phyloP scores from a whole-genome alignment of 106 monocot genomes.

The Chionographis japonica region DNA sequence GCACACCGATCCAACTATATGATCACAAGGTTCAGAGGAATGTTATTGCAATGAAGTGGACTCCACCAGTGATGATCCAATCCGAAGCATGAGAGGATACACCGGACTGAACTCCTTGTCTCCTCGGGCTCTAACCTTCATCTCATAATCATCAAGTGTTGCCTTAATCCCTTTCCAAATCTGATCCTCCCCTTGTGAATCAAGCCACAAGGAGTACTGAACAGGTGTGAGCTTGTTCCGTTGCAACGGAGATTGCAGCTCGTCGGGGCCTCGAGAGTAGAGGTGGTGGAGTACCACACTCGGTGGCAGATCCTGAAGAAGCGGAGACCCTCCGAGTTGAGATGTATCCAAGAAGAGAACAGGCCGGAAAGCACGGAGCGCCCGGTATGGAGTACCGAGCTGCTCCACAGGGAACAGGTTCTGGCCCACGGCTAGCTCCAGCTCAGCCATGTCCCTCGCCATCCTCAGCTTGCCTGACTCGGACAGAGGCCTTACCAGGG shows the following conservation, averaged over 20 bases:
- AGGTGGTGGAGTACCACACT: conserved; percentile 85
- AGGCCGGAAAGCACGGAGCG: conserved; percentile 79
- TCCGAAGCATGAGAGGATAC: conserved; percentile 79
- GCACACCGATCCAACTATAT: no score
- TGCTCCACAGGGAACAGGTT: conserved; percentile 93
- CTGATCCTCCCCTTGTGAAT: conserved; percentile 90
- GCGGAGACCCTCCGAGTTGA: conserved; percentile 55
- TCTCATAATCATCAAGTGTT: conserved; percentile 78
- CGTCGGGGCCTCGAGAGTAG: conserved; percentile 81
- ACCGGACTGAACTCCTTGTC: conserved; percentile 67
- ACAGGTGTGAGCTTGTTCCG: conserved; percentile 69
- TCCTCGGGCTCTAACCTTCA: conserved; percentile 51
- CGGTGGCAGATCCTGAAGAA: conserved; percentile 66
- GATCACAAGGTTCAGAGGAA: no score
- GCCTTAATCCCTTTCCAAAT: conserved; percentile 89
- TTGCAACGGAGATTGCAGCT: conserved; percentile 80
- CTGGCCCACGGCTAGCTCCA: conserved; percentile 87
- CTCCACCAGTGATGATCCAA: conserved; percentile 56
- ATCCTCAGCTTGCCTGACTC: conserved; percentile 89
- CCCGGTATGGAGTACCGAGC: conserved; percentile 80
- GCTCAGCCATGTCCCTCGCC: conserved; percentile 98
- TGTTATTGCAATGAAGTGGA: conserved; percentile 11
- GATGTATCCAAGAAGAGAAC: conserved; percentile 79
- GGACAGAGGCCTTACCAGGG: conserved; percentile 85
- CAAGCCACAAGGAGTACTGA: conserved; percentile 93